Percentiles rank a stretch among this genome's conserved stretches.
Conservation (phyloP, 805 yeast genomes). For the Candida manassasensis region DNA sequence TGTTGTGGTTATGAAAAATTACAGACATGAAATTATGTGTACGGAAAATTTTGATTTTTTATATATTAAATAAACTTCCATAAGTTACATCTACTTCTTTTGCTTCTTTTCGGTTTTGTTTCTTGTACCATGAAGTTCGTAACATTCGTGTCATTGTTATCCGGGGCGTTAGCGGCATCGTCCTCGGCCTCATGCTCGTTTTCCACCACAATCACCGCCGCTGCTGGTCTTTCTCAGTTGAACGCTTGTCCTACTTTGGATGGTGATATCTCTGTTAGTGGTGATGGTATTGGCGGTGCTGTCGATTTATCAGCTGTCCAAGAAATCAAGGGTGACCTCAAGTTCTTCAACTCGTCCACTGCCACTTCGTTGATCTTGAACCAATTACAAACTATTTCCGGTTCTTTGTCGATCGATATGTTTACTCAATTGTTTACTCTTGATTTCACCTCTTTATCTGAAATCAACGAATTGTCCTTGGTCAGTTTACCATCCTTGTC, state of each 20-base stretch:
- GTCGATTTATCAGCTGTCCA: slow-evolving; percentile 27
- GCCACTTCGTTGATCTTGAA: slow-evolving; percentile 28
- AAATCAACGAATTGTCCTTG: slow-evolving; percentile 28
- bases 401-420: slow-evolving; percentile 32
- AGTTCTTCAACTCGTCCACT: slow-evolving; percentile 37
- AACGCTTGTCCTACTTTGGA: slow-evolving; percentile 39
- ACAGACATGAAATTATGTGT: too few species aligned
- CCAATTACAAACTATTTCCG: slow-evolving; percentile 27
- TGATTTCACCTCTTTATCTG: slow-evolving; percentile 29
- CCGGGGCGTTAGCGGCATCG: slow-evolving; percentile 4
- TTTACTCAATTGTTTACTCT: slow-evolving; percentile 36
- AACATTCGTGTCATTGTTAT: too few species aligned
- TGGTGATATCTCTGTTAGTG: slow-evolving; percentile 35
- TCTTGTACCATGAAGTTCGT: too few species aligned
- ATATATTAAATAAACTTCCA: too few species aligned
- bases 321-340: slow-evolving; percentile 27
- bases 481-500: slow-evolving; percentile 41
- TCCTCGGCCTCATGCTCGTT: slow-evolving; percentile 29
- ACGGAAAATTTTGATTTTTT: too few species aligned
- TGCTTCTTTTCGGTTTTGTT: too few species aligned
- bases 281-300: slow-evolving; percentile 22
- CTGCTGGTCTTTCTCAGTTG: slow-evolving; percentile 29
- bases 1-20: too few species aligned
- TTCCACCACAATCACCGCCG: slow-evolving; percentile 36
- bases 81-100: too few species aligned